Evolutionary conservation across 2,329 filamentous ascomycete species (phyloP), one percentile per base, ranked within the genome.

Genomic region (Aureobasidium zeae): DNA sequence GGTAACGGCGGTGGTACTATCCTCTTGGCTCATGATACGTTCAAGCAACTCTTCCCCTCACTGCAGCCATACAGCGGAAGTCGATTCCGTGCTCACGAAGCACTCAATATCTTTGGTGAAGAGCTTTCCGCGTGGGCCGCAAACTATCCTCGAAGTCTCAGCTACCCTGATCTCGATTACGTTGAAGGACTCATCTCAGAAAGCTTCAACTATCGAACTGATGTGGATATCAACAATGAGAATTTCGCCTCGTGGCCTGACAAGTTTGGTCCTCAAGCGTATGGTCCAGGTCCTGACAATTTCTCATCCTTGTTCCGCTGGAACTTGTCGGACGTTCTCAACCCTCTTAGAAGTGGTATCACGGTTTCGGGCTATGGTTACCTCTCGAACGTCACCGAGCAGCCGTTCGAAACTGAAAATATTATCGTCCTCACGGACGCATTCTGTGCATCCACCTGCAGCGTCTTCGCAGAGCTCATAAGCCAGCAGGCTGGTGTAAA

Each of bases 21-120:
- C 32, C 56, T 77, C 6, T 67, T 73, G n/a, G 77, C 73, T 12
- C 77, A 76, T 50, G 76, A 79, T 53, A 64, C 81, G 19, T 79
- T 80, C 62, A 72, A 73, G 42, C 59, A 70, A 55, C 63, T 78
- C 0, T 73, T 74, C 61, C 74, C 74, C 0, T 59, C 65, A 10
- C 61, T 69, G 6, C 59, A 66, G 3, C 66, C 67, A 3, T 74
- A 71, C 45, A 69, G 69, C 3, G 68, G 65, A 3, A 67, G 67
- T 48, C 70, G 74, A 17, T 65, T 74, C 56, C 65, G 73, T 10
- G 66, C 72, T 2, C 62, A 69, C 26, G 68, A 74, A 44, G 53
- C 52, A 7, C 63, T 72, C 20, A 57, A 67, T 31, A 51, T 68
- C 12, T 57, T 76, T 9, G 58, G 68, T 49, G 44, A 66, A 48